Conservation (phyloP, 2,329 filamentous ascomycete genomes). For the Alternaria infectoria region DNA sequence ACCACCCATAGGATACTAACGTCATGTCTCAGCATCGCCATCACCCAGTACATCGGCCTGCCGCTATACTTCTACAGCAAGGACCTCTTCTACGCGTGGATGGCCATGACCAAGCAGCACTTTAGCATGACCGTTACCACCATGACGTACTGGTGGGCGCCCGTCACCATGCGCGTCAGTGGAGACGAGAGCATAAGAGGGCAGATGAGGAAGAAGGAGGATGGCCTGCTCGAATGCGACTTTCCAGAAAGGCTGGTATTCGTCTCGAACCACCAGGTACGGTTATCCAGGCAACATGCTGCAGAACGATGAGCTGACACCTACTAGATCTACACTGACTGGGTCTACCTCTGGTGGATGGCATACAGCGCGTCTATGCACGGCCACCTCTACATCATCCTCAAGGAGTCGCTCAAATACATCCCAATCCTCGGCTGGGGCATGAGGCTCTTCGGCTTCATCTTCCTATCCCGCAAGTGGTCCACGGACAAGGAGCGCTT, state of each 20-base stretch:
- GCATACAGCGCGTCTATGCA: slow-evolving; percentile 81
- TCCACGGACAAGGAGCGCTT: slow-evolving; percentile 76
- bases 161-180: slow-evolving; percentile 79
- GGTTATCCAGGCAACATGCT: neutral
- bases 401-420: slow-evolving; percentile 84
- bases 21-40: slow-evolving; percentile 52
- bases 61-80: slow-evolving; percentile 77
- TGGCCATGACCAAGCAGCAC: slow-evolving; percentile 83
- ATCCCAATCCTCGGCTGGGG: slow-evolving; percentile 81
- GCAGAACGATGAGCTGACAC: slow-evolving; percentile 14
- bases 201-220: slow-evolving; percentile 70
- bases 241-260: slow-evolving; percentile 83
- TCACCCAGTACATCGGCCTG: slow-evolving; percentile 73
- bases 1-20: slow-evolving; percentile 31
- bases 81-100: slow-evolving; percentile 81
- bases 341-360: slow-evolving; percentile 94
- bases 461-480: slow-evolving; percentile 94
- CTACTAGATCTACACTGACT: slow-evolving; percentile 79
- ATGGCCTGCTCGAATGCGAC: slow-evolving; percentile 74
- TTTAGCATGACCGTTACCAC: slow-evolving; percentile 78
- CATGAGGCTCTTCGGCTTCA: slow-evolving; percentile 88
- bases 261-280: slow-evolving; percentile 80
- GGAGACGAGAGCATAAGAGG: slow-evolving; percentile 80
- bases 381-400: slow-evolving; percentile 86
- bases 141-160: slow-evolving; percentile 85